Evolutionary conservation across 2,329 filamentous ascomycete species (phyloP).

Genomic region (Pseudogymnoascus sp.): DNA sequence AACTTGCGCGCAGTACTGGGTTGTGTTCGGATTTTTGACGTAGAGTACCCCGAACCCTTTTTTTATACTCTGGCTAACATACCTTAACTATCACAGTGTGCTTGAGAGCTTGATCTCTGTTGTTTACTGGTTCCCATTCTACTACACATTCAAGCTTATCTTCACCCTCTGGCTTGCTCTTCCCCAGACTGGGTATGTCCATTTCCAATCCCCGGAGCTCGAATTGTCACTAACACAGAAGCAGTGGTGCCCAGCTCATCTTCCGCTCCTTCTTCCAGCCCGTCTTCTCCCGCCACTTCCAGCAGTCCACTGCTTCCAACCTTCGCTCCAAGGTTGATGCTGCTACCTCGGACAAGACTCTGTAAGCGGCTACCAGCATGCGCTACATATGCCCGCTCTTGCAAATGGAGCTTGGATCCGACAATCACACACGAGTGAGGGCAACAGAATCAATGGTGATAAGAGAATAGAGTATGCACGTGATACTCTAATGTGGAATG

Average conservation of each 20-base stretch:
- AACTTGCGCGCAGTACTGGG: slow-evolving; percentile 62
- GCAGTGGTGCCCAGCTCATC: slow-evolving; percentile 85
- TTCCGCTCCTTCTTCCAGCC: slow-evolving; percentile 95
- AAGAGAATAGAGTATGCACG: background rate
- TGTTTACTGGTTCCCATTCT: slow-evolving; percentile 96
- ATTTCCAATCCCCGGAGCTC: background rate
- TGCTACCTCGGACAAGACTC: slow-evolving; percentile 53
- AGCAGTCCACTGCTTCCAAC: slow-evolving; percentile 67
- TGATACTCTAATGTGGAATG: slow-evolving; percentile 8
- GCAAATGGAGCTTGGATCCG: slow-evolving; percentile 3
- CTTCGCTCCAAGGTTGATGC: slow-evolving; percentile 83
- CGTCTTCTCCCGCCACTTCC: slow-evolving; percentile 88
- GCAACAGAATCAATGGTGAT: background rate
- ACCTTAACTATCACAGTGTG: slow-evolving; percentile 39
- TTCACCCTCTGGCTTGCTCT: slow-evolving; percentile 97
- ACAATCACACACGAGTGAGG: background rate
- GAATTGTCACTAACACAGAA: slow-evolving; percentile 17
- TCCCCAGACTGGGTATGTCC: slow-evolving; percentile 77
- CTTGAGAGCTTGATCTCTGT: slow-evolving; percentile 75
- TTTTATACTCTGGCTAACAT: background rate
- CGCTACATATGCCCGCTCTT: background rate
- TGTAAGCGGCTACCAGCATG: slow-evolving; percentile 37
- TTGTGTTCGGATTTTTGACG: slow-evolving; percentile 75
- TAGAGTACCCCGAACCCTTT: slow-evolving; percentile 29
- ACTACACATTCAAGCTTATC: slow-evolving; percentile 99